Evolutionary conservation across 164 flowering plant species (phyloP), one percentile per base, ranked within the genome.

Genomic region (Pachysandra terminalis): DNA sequence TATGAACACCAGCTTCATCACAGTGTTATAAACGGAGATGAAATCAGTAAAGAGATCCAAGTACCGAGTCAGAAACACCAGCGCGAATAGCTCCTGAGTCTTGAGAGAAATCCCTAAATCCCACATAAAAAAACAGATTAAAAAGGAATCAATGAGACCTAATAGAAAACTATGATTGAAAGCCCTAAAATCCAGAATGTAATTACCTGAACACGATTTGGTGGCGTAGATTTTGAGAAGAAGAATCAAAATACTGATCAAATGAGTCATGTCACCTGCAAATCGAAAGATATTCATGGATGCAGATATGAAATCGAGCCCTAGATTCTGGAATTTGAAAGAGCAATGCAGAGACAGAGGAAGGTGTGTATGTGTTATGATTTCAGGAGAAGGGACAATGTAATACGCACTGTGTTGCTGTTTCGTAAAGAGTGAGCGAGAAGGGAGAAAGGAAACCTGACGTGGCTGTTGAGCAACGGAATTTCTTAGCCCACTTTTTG

Each of bases 151-250:
- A 56, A 53, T 32, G 21, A 28, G 58, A 22, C 13, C 10, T 2
- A 57, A 67, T n/a, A 5, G 17, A 55, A 68, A 55, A 13, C 53
- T 32, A n/a, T n/a, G 37, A 32, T 32, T 3, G 7, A 32, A 32
- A 32, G 64, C 54, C 67, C 73, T 60, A 65, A 66, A 67, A 25
- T 66, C 0, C 5, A 37, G n/a, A n/a, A 13, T 27, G 17, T 23
- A 45, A 40, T 7, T 69, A 88, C 97, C 97, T 61, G 97, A 81
- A 65, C 97, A 91, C 1, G 93, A 85, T 78, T 90, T 88, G 72
- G 94, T 90, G 68, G 97, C 90, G 75, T 92, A 89, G 73, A 92
- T 90, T 79, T 92, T 92, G 81, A 90, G 92, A 61, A 92, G 94
- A 17, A 90, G 91, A 45, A 90, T 83, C 23, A 92, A 64, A 64